Evolutionary conservation across 768 basidiomycete species (phyloP), one percentile per base, ranked within the genome.

Genomic region (Lyophyllum atratum): DNA sequence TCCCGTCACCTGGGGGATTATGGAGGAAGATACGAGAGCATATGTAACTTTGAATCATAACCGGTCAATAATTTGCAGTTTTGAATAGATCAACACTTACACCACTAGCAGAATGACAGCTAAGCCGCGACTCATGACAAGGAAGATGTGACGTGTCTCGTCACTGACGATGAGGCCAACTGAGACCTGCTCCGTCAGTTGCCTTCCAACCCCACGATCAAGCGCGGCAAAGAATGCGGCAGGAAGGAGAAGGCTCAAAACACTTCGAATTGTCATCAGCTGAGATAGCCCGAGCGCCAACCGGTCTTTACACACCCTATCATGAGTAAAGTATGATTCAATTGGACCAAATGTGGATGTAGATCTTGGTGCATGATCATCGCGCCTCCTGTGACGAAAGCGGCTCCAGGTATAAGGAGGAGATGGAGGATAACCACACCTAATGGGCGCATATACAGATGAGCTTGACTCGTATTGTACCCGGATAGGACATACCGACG

Each of bases 381-480:
- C n/a, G 83, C 84, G 44, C 89, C 89, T 22, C 89, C 89, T 2
- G 81, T 80, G n/a, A 90, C 74, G 66, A 90, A 91, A 0, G 88
- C 77, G 4, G 80, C 76, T 2, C 89, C 89, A 0, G 89, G 89
- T 43, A 91, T 76, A 14, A 92, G 78, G 1, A 92, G 77, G 1
- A 90, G 76, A 67, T 89, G 89, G 10, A 92, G 76, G n/a, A 92
- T 70, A 6, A 90, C 78, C 8, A 92, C 89, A 17, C 89, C 86
- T 85, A 56, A 7, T 22, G 17, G 10, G 31, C 11, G 8, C 9
- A 24, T 34, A 21, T n/a, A 42, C 12, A 6, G 1, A 47, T 29
- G 14, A 29, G 40, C 15, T 29, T 14, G 12, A 4, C 31, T 40
- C 3, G 42, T 28, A 17, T 29, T 24, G 28, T 21, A 31, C n/a